Percentiles rank a stretch among this genome's conserved stretches.
Evolutionary conservation across 2,329 filamentous ascomycete species (phyloP).

Genomic region (Teratosphaeria pseudoeucalypti): DNA sequence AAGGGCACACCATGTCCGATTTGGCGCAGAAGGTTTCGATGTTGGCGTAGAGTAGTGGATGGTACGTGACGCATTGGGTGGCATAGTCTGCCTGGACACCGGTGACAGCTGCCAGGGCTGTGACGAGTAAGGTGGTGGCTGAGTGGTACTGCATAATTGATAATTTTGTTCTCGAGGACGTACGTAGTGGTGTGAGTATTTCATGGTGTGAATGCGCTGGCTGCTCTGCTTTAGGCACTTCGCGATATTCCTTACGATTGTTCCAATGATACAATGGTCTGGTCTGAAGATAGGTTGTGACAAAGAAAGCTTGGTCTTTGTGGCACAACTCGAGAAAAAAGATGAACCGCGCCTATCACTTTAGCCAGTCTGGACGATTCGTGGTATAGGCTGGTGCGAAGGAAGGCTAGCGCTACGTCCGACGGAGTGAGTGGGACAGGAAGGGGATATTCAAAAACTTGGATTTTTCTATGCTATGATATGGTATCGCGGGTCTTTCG

Average conservation of each 20-base stretch:
- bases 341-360: background rate
- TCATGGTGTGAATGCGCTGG: background rate
- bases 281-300: background rate
- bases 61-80: background rate
- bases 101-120: background rate
- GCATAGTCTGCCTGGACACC: background rate
- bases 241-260: background rate
- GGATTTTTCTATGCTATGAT: too few relatives aligned
- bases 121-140: background rate
- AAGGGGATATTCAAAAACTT: too few relatives aligned
- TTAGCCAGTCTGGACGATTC: background rate
- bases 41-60: background rate
- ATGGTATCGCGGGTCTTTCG: background rate
- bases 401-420: background rate
- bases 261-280: background rate
- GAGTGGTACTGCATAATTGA: background rate
- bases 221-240: background rate
- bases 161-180: background rate
- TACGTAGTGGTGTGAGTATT: background rate
- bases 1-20: background rate
- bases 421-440: background rate
- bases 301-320: background rate
- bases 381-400: background rate
- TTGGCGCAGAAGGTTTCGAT: background rate
- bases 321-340: background rate